Evolutionary conservation across 352 stramenopile species (phyloP), one percentile per base, ranked within the genome.

Genomic region (Phytophthora quininea): DNA sequence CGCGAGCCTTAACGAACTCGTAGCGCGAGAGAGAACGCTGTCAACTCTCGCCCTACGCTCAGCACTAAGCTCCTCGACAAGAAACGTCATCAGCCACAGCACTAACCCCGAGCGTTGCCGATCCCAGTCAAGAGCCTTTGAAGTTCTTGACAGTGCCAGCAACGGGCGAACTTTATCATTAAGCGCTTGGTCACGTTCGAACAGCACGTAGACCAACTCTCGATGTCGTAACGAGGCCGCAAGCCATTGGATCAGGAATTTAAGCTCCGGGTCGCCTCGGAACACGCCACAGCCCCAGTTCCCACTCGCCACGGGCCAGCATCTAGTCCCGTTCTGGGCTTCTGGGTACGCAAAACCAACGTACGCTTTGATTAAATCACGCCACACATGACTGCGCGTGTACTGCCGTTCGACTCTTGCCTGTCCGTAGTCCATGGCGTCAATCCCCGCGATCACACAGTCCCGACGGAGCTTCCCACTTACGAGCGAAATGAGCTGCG

Each of bases 261-360:
- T 96, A 8, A 94, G 69, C 60, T 93, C 83, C 3, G 81, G 69
- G 50, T 93, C 80, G 3, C 88, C 88, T 15, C 64, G 57, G 59
- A 96, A 94, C 9, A 93, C 86, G 2, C 88, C 88, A 33, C 88
- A 94, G 52, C 88, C 88, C 88, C 88, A 96, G 59, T 96, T 94
- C 19, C 88, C 88, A 4, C 82, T 90, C 7, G 83, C 85, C 7
- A 95, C 70, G 0, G 77, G 75, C 79, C 84, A 92, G n/a, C n/a
- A 37, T 0, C 8, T 15, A 10, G 58, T 54, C 3, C 42, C 33
- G 33, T 50, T 10, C 14, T 58, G 31, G 4, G 46, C 27, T 29
- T 84, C 67, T 2, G 69, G 58, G 48, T 87, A 88, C 3, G 67
- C 63, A 58, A 95, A 95, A 0, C 87, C 87, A 14, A 74, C 81